Evolutionary conservation across 2,329 filamentous ascomycete species (phyloP).

Genomic region (Penicillium thymicola): DNA sequence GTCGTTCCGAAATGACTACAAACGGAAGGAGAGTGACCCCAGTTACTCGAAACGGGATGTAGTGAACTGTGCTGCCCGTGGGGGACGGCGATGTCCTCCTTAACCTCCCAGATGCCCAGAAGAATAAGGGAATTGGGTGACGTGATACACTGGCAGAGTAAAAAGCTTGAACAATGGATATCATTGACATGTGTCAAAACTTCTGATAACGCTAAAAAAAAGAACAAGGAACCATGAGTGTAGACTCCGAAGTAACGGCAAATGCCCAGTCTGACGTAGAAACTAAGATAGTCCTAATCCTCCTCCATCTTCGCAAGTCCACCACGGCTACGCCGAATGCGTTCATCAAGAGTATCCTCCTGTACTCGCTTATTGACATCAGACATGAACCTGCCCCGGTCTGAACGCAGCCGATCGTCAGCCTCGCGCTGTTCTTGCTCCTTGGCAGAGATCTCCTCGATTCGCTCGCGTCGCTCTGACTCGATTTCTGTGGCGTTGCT

Average conservation of each 20-base stretch:
- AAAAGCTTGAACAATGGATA: not conserved
- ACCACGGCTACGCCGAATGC: slow-evolving; percentile 34
- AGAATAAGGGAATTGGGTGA: not conserved
- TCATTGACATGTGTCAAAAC: not conserved
- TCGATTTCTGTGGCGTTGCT: slow-evolving; percentile 67
- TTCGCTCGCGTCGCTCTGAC: slow-evolving; percentile 63
- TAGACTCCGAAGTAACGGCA: not conserved
- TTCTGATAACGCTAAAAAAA: slow-evolving; percentile 3
- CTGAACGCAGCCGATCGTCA: slow-evolving; percentile 54
- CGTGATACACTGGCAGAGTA: not conserved
- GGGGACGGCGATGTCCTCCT: no score
- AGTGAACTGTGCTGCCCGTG: not conserved
- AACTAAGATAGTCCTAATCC: slow-evolving; percentile 10
- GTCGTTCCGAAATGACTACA: no score
- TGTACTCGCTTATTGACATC: slow-evolving; percentile 33
- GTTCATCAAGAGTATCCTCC: slow-evolving; percentile 37
- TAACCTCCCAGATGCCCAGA: no score
- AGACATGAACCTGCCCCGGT: slow-evolving; percentile 35
- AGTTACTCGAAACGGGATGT: not conserved
- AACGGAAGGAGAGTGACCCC: no score
- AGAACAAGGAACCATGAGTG: not conserved
- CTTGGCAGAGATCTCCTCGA: slow-evolving; percentile 63
- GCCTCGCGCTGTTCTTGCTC: slow-evolving; percentile 64
- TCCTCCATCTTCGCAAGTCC: slow-evolving; percentile 32
- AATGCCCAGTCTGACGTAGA: not conserved